Conservation (phyloP, 345 rosid genomes). For the Syzygium aqueum region DNA sequence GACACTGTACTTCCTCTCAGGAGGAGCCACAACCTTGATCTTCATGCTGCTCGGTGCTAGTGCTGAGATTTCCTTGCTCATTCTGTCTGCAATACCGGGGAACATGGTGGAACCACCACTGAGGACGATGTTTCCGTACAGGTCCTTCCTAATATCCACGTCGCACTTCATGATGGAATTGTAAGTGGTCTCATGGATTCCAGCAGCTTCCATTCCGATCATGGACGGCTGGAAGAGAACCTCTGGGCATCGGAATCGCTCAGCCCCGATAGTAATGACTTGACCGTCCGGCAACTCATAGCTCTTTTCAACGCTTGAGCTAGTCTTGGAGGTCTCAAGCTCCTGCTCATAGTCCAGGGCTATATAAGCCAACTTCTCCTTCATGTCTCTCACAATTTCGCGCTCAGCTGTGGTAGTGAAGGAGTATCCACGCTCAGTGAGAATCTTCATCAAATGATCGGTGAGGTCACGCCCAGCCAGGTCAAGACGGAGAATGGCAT, state of each 20-base stretch:
- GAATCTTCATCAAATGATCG: conserved; percentile 57
- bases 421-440: conserved; percentile 72
- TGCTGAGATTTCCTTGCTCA: conserved; percentile 68
- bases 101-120: conserved; percentile 77
- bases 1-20: conserved; percentile 68
- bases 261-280: conserved; percentile 63
- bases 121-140: conserved; percentile 63
- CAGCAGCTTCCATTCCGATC: conserved; percentile 68
- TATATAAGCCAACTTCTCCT: conserved; percentile 57
- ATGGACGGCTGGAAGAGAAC: conserved; percentile 60
- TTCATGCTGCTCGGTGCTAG: conserved; percentile 69
- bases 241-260: conserved; percentile 62
- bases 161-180: conserved; percentile 70
- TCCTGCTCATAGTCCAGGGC: conserved; percentile 65
- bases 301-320: conserved; percentile 61
- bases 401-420: conserved; percentile 73
- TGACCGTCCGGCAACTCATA: conserved; percentile 66
- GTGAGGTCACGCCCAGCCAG: conserved; percentile 70
- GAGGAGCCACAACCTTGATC: conserved; percentile 72
- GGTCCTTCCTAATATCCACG: conserved; percentile 62
- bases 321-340: conserved; percentile 46
- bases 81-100: conserved; percentile 62
- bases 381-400: conserved; percentile 67
- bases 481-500: conserved; percentile 64
- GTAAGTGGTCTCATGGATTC: conserved; percentile 65